phyloP scores from a whole-genome alignment of 192 early-diverging fungal genomes.

The Backusella liffmaniae region DNA sequence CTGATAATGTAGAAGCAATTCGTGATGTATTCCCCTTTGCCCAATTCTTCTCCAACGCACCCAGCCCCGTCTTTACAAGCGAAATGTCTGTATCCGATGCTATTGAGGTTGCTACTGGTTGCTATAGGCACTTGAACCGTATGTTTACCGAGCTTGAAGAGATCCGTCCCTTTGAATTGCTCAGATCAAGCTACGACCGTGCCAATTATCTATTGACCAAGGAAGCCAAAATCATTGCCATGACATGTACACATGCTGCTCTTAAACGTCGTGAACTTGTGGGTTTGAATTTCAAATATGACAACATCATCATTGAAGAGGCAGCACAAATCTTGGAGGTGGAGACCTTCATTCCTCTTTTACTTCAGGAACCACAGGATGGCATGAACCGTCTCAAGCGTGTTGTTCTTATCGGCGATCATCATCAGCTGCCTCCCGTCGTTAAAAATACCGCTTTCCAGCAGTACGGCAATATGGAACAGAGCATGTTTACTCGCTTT shows the following conservation, averaged over 20 bases:
- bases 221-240: constrained; percentile 94
- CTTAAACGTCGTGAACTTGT: constrained; percentile 83
- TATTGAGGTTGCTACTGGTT: constrained; percentile 69
- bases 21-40: constrained; percentile 78
- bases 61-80: constrained; percentile 66
- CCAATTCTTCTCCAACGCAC: constrained; percentile 70
- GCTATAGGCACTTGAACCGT: constrained; percentile 74
- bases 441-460: constrained; percentile 87
- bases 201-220: constrained; percentile 92
- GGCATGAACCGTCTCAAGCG: constrained; percentile 73
- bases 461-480: constrained; percentile 90
- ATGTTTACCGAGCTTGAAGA: constrained; percentile 90
- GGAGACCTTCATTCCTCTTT: constrained; percentile 91
- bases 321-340: constrained; percentile 94
- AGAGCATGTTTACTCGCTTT: constrained; percentile 90
- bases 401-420: constrained; percentile 96
- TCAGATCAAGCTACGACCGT: constrained; percentile 75
- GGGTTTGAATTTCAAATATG: constrained; percentile 91
- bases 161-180: constrained; percentile 91
- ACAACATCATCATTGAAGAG: constrained; percentile 97
- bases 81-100: constrained; percentile 47
- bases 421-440: constrained; percentile 95
- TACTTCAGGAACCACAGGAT: constrained; percentile 74
- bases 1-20: constrained; percentile 39
- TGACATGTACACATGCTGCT: constrained; percentile 97